Base-by-base conservation (phyloP, 257 asterid species). In the Datura wrightii region DNA sequence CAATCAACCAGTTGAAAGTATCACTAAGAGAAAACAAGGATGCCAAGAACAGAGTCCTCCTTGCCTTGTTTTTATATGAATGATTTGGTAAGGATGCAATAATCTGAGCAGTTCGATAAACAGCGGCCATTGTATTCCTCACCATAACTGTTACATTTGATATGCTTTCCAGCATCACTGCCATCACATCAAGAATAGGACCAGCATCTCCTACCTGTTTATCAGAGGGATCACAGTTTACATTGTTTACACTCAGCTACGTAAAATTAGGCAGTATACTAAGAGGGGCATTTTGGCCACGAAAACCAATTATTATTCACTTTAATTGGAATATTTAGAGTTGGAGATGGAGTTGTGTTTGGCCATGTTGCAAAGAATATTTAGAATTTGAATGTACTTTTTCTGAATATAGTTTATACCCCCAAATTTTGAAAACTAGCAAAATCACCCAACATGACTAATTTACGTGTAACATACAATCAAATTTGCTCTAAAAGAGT, bases 181-280 rank as follows among this genome's bases (percentile, higher is more conserved):
- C 92, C 97, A 93, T 93, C 84, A 89, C 92, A 86, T 91, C 97
- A 89, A 92, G 91, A 85, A 93, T 92, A n/a, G 93, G 97, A 60
- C 93, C 95, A 76, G 94, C 94, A 89, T 93, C 97, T 79, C 97
- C 97, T 69, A 93, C 89, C 97, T 93, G 89, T 83, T 63, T 66
- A 85, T 74, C 86, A 87, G 44, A 82, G 60, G 63, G 82, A 80
- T 79, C 83, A 87, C 55, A 84, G n/a, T 79, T 79, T 69, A 84
- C 67, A 79, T 82, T 85, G n/a, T 46, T 31, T 74, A 48, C 80
- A 24, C 4, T 48, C 86, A 53, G 88, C 67, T 80, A 70, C 41
- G 7, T 82, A 86, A 69, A 79, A 81, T 80, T 60, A 59, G 80
- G 80, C 82, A 52, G 62, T 52, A 48, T 62, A 69, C 36, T 18